phyloP scores from a whole-genome alignment of 306 rosid species.

The Medicago lupulina region DNA sequence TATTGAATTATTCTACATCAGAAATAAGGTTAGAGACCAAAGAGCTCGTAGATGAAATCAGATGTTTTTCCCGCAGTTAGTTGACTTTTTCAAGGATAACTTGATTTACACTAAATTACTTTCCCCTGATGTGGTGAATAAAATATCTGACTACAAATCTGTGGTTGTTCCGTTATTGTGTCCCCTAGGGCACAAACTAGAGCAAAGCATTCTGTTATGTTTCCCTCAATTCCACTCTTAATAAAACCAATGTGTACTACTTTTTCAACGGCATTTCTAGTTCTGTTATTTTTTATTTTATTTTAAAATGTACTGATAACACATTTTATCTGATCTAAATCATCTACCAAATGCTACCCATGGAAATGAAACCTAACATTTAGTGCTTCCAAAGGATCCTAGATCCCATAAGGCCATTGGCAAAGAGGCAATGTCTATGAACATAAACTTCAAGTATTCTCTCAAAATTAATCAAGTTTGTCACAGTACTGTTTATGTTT shows the following conservation, averaged over 20 bases:
- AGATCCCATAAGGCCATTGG: too few relatives aligned
- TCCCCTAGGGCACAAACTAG: background rate
- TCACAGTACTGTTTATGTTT: background rate
- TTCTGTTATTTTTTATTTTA: too few relatives aligned
- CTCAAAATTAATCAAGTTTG: constrained; percentile 1
- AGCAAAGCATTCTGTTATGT: background rate
- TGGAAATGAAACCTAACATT: too few relatives aligned
- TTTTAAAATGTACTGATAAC: too few relatives aligned
- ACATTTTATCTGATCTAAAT: too few relatives aligned
- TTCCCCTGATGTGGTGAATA: background rate
- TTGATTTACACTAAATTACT: background rate
- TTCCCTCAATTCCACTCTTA: background rate
- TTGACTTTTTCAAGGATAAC: background rate
- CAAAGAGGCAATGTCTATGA: background rate
- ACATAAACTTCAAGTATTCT: background rate
- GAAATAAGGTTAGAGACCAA: too few relatives aligned
- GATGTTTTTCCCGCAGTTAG: background rate
- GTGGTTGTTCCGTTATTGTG: background rate
- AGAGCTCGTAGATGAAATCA: too few relatives aligned
- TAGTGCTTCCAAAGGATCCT: too few relatives aligned
- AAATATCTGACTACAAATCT: background rate
- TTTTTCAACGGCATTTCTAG: too few relatives aligned
- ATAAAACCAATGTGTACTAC: too few relatives aligned
- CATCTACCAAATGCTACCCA: too few relatives aligned
- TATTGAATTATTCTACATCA: too few relatives aligned